phyloP scores from a whole-genome alignment of 2,329 filamentous ascomycete genomes.

The Fusarium oligoseptatum region DNA sequence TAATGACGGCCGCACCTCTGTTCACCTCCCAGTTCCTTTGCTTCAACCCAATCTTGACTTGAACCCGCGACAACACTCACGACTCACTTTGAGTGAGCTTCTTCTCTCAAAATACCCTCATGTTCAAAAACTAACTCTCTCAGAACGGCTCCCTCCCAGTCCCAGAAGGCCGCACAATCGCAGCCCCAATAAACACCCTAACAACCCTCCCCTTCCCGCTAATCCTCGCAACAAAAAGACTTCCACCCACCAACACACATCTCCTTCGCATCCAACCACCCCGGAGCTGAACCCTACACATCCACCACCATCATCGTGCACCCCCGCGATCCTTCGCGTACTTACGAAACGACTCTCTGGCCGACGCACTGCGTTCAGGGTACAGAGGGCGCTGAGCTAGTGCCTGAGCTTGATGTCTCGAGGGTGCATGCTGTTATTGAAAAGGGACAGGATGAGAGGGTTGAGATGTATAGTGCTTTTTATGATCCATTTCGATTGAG shows the following conservation, averaged over 20 bases:
- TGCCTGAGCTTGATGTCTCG: conserved; percentile 75
- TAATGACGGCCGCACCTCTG: neutral
- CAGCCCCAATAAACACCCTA: conserved; percentile 79
- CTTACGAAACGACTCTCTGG: conserved; percentile 82
- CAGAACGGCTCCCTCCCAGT: conserved; percentile 90
- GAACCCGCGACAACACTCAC: neutral
- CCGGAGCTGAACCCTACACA: conserved; percentile 74
- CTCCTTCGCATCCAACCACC: conserved; percentile 89
- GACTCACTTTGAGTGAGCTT: neutral
- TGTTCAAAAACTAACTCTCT: conserved; percentile 31
- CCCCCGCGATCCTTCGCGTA: conserved; percentile 72
- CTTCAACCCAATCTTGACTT: neutral
- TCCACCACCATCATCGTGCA: conserved; percentile 75
- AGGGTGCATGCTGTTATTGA: conserved; percentile 76
- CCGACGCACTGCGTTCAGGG: conserved; percentile 88
- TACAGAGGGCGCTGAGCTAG: conserved; percentile 78
- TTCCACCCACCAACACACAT: conserved; percentile 87
- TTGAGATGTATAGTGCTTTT: conserved; percentile 97
- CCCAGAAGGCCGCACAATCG: conserved; percentile 77
- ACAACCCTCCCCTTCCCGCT: conserved; percentile 78
- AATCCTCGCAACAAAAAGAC: conserved; percentile 91
- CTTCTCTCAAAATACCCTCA: neutral
- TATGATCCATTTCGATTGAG: conserved; percentile 80
- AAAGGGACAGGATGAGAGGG: conserved; percentile 79
- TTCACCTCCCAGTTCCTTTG: neutral